Evolutionary conservation across 202 grass and related monocot genomes (phyloP).

Genomic region (Bolboschoenoplectus hybrid): DNA sequence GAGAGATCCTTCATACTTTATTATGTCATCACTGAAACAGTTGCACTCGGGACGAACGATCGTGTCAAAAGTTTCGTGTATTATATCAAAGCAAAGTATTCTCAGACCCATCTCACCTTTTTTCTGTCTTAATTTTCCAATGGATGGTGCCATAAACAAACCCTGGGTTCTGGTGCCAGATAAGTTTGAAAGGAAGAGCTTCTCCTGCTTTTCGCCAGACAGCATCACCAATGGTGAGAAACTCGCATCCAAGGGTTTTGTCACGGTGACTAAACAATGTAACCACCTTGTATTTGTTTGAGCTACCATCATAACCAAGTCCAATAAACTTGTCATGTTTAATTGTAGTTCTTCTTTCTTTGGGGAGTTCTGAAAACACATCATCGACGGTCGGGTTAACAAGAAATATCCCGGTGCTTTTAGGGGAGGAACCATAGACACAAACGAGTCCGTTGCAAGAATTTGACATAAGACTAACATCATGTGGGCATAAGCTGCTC

Average conservation of each 20-base stretch:
- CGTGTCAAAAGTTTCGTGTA: background rate
- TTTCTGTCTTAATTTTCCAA: background rate
- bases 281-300: background rate
- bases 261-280: background rate
- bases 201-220: background rate
- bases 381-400: background rate
- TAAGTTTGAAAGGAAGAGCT: background rate
- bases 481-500: background rate
- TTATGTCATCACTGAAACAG: background rate
- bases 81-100: conserved; percentile 8
- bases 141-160: background rate
- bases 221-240: background rate
- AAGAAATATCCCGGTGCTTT: background rate
- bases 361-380: background rate
- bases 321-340: conserved; percentile 3
- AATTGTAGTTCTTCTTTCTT: background rate
- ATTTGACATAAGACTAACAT: background rate
- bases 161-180: background rate
- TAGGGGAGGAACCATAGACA: background rate
- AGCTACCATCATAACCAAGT: background rate
- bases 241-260: background rate
- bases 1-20: background rate
- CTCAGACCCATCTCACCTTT: background rate
- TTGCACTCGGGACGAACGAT: background rate
- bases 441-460: background rate